Evolutionary conservation across 1,284 basidiomycete genomes (phyloP).

Genomic region (Sporisorium graminicola): DNA sequence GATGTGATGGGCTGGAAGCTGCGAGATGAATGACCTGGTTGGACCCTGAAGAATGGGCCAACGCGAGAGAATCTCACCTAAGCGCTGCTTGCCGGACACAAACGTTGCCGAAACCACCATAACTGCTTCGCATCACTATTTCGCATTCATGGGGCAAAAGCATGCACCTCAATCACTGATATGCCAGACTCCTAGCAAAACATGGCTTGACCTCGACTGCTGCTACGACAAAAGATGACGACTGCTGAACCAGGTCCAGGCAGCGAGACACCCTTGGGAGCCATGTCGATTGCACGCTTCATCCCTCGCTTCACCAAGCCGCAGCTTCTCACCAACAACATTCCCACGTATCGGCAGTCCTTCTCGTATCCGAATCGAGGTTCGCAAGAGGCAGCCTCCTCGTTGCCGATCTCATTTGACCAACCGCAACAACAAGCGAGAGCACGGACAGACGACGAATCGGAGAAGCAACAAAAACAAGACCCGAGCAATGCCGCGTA

Average conservation of each 20-base stretch:
- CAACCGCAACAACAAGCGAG: background rate
- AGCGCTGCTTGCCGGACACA: background rate
- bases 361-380: slow-evolving; percentile 24
- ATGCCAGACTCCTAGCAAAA: background rate
- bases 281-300: slow-evolving; percentile 47
- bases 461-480: background rate
- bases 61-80: background rate
- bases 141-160: no score
- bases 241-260: background rate
- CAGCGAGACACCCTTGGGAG: slow-evolving; percentile 1
- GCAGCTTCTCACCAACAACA: slow-evolving; percentile 24
- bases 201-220: background rate
- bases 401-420: background rate
- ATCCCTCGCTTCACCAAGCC: slow-evolving; percentile 42
- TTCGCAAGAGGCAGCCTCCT: background rate
- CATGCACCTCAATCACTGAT: background rate
- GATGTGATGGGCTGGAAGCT: no score
- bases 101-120: background rate
- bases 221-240: slow-evolving; percentile 6
- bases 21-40: background rate
- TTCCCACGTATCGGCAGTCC: slow-evolving; percentile 48
- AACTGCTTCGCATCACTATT: background rate
- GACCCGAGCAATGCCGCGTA: slow-evolving; percentile 15
- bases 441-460: background rate
- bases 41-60: slow-evolving; percentile 3